Evolutionary conservation across 2,329 filamentous ascomycete species (phyloP).

Genomic region (Proliferodiscus dingleyae): DNA sequence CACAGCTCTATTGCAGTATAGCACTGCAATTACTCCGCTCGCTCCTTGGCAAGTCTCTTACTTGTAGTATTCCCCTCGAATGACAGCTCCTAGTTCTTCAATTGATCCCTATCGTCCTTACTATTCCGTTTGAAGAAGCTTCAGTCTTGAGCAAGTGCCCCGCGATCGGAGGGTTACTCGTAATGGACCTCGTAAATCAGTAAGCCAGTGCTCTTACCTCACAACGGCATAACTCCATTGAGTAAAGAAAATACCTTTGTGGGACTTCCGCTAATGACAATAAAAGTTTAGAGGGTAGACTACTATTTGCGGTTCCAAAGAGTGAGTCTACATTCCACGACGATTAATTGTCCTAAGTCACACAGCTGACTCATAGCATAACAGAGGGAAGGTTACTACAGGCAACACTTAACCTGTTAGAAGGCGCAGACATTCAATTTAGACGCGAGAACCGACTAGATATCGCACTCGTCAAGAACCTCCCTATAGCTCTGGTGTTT

Average conservation of each 20-base stretch:
- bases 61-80: background rate
- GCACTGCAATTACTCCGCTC: background rate
- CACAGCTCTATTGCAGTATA: background rate
- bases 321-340: slow-evolving; percentile 60
- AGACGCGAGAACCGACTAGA: slow-evolving; percentile 90
- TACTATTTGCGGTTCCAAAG: slow-evolving; percentile 97
- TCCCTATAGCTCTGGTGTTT: slow-evolving; percentile 92
- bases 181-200: slow-evolving; percentile 60
- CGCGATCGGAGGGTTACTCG: background rate
- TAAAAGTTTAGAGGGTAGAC: slow-evolving; percentile 77
- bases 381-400: slow-evolving; percentile 89
- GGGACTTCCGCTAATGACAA: slow-evolving; percentile 34
- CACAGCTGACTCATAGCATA: no score
- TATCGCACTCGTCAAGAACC: slow-evolving; percentile 96
- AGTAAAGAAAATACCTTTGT: slow-evolving; percentile 45
- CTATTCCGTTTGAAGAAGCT: background rate
- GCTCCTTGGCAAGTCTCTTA: background rate
- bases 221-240: slow-evolving; percentile 15
- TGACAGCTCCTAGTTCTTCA: background rate
- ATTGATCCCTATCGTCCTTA: background rate
- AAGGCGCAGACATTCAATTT: slow-evolving; percentile 95
- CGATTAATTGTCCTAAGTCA: no score
- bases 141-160: background rate
- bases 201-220: slow-evolving; percentile 30
- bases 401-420: slow-evolving; percentile 81